phyloP scores from a whole-genome alignment of 108 stramenopile species.

The Discostella stelligeroides region DNA sequence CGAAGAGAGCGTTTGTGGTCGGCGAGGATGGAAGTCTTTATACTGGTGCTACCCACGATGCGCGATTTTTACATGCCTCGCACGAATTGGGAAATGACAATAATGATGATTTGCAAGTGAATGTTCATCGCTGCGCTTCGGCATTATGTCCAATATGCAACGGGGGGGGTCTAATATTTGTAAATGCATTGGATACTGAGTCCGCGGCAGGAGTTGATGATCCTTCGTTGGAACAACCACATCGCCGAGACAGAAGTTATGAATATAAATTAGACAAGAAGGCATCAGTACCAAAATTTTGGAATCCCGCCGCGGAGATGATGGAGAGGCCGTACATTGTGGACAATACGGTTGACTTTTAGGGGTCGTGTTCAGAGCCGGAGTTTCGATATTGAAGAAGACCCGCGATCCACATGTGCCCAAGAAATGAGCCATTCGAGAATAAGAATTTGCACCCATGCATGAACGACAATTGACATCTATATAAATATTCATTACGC shows the following conservation, averaged over 20 bases:
- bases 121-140: conserved; percentile 17
- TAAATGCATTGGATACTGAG: conserved; percentile 1
- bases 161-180: not conserved
- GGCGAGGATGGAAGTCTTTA: conserved; percentile 16
- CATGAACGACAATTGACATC: too few relatives aligned
- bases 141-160: conserved; percentile 15
- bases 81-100: conserved; percentile 10
- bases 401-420: too few relatives aligned
- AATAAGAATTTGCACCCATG: too few relatives aligned
- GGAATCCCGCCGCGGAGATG: conserved; percentile 11
- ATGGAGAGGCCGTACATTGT: conserved; percentile 5
- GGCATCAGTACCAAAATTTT: not conserved
- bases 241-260: conserved; percentile 1
- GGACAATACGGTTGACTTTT: conserved; percentile 17
- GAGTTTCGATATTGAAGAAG: too few relatives aligned
- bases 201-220: not conserved
- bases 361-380: too few relatives aligned
- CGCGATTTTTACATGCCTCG: not conserved
- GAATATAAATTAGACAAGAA: conserved; percentile 8
- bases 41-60: conserved; percentile 7
- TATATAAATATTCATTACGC: too few relatives aligned
- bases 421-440: too few relatives aligned
- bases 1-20: conserved; percentile 10
- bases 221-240: not conserved
- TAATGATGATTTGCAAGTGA: not conserved